phyloP scores from a whole-genome alignment of 2,329 filamentous ascomycete species.

The Aspergillus vadensis region DNA sequence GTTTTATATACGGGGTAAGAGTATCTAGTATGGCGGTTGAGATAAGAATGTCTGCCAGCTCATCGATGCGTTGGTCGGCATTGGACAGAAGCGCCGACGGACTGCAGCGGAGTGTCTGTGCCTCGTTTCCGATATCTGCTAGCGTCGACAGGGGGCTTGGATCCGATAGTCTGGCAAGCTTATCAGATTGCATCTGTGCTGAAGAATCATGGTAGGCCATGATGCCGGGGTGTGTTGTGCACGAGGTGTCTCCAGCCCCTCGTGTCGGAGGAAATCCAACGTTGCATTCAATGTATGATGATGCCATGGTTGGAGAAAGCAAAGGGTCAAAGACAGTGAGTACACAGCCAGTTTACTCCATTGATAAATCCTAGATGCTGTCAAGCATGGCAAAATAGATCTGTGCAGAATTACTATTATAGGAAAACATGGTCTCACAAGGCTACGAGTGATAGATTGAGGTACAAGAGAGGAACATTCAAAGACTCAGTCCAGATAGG shows the following conservation, averaged over 20 bases:
- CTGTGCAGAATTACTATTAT: neutral
- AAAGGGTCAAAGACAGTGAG: neutral
- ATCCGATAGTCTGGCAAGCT: neutral
- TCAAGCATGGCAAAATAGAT: neutral
- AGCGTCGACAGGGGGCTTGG: neutral
- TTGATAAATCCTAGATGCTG: neutral
- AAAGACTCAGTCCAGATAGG: neutral
- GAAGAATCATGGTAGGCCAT: neutral
- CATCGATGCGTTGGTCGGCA: neutral
- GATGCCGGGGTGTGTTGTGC: neutral
- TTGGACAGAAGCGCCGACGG: neutral
- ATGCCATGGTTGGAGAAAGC: neutral
- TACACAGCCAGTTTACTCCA: neutral
- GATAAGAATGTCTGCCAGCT: conserved; percentile 1
- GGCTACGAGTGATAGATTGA: neutral
- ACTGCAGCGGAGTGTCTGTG: conserved; percentile 2
- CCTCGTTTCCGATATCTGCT: neutral
- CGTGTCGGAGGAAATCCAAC: neutral
- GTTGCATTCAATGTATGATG: neutral
- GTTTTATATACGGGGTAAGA: neutral
- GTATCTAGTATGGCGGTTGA: neutral
- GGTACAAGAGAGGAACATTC: neutral
- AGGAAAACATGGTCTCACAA: neutral
- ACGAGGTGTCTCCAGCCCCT: neutral
- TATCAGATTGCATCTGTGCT: neutral